Evolutionary conservation across 139 green algal species (phyloP).

Genomic region (Astrephomene gubernaculifera): DNA sequence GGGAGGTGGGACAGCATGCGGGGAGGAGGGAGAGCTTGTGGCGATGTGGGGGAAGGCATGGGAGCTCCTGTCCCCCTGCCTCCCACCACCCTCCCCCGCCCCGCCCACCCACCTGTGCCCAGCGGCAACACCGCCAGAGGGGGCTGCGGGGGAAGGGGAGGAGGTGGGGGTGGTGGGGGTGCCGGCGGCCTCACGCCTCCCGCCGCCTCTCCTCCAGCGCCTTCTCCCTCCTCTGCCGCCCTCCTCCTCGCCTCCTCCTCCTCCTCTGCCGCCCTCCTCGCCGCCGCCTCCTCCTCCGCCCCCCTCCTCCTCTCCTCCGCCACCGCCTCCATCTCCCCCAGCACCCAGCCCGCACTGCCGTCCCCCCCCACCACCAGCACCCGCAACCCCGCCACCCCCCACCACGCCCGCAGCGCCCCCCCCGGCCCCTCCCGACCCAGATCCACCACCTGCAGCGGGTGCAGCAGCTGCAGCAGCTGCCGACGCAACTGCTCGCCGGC

Average conservation of each 20-base stretch:
- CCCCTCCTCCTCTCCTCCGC: not conserved
- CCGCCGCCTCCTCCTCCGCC: constrained; percentile 17
- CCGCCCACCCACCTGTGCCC: not conserved
- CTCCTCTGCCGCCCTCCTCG: not conserved
- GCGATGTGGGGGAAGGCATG: too few relatives aligned
- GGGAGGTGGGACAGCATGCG: not conserved
- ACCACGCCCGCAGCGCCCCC: constrained; percentile 77
- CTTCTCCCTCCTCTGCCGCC: not conserved
- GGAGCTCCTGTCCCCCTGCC: not conserved
- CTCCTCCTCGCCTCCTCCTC: not conserved
- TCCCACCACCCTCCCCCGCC: not conserved
- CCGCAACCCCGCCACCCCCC: constrained; percentile 63
- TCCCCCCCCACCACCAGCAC: constrained; percentile 87
- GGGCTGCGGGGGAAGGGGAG: constrained; percentile 48
- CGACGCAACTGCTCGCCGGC: constrained; percentile 59
- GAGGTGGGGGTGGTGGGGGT: not conserved
- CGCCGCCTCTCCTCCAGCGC: not conserved
- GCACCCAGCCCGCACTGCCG: constrained; percentile 84
- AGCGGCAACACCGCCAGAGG: constrained; percentile 78
- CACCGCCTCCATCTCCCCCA: constrained; percentile 67
- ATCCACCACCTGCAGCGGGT: constrained; percentile 86
- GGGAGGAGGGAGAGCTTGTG: too few relatives aligned
- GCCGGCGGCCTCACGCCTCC: not conserved
- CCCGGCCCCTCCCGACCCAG: constrained; percentile 73
- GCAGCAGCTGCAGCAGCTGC: constrained; percentile 82